A percentile compares a stretch with the other conserved stretches of the same genome.
These are phyloP conservation scores for Shiraia bambusicola DNA, from an alignment of 2,329 filamentous ascomycete genomes.

Conservation along the genomic window DNA sequence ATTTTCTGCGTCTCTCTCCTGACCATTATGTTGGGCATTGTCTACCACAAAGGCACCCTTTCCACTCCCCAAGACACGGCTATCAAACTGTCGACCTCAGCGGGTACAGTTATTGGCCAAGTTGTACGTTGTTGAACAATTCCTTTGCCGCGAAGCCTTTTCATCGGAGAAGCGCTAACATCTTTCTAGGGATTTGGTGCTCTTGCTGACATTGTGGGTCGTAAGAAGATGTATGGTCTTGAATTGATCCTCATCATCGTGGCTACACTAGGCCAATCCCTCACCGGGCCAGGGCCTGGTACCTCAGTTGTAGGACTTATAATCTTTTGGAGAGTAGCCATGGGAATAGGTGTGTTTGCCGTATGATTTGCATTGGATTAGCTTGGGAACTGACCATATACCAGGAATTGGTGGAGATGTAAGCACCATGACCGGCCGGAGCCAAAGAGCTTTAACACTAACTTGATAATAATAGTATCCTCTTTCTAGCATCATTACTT, in stretches of 20 bases:
- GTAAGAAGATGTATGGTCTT: slow-evolving; percentile 79
- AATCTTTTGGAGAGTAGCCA: slow-evolving; percentile 47
- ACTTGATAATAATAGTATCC: too few relatives aligned
- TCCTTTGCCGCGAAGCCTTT: too few relatives aligned
- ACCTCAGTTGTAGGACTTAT: slow-evolving; percentile 42
- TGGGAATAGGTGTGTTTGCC: slow-evolving; percentile 39
- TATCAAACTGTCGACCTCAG: slow-evolving; percentile 83
- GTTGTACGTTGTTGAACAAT: slow-evolving; percentile 42
- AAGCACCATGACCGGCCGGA: too few relatives aligned
- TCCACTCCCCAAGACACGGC: slow-evolving; percentile 72
- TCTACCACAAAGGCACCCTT: slow-evolving; percentile 61
- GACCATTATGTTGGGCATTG: slow-evolving; percentile 72
- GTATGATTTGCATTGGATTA: too few relatives aligned
- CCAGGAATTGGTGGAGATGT: slow-evolving; percentile 62
- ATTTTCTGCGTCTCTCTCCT: slow-evolving; percentile 55
- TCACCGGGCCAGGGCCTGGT: slow-evolving; percentile 38
- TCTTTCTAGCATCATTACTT: slow-evolving; percentile 80
- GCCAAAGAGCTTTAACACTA: too few relatives aligned
- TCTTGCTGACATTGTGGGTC: slow-evolving; percentile 70
- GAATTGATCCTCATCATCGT: slow-evolving; percentile 45
- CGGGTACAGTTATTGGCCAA: slow-evolving; percentile 81
- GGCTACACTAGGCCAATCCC: slow-evolving; percentile 41
- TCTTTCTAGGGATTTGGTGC: slow-evolving; percentile 55
- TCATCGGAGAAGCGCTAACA: too few relatives aligned
- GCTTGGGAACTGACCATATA: too few relatives aligned